Percentiles rank a stretch among this genome's conserved stretches.
These are phyloP conservation scores for Stemphylium vesicarium DNA, from an alignment of 2,329 filamentous ascomycete genomes.

Conservation along the genomic window DNA sequence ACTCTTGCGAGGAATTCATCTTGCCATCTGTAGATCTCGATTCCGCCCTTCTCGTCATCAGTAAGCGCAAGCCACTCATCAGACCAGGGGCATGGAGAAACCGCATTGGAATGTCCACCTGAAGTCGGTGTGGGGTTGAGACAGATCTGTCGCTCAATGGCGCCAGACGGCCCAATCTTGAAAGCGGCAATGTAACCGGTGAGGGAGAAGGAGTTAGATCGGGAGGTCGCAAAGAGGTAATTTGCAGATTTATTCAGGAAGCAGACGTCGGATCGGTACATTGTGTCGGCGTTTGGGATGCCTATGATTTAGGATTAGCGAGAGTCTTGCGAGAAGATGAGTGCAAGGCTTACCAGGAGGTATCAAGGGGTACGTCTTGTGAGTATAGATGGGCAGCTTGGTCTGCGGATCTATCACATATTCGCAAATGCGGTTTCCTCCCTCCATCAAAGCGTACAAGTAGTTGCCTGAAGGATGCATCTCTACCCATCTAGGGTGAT, in stretches of 20 bases:
- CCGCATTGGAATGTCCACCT: constrained; percentile 86
- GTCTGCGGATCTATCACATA: constrained; percentile 79
- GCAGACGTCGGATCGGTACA: constrained; percentile 88
- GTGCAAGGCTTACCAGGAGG: constrained; percentile 68
- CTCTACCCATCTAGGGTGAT: constrained; percentile 89
- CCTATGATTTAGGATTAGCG: constrained; percentile 23
- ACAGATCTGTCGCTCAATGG: constrained; percentile 78
- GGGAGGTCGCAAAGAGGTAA: constrained; percentile 85
- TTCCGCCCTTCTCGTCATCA: constrained; percentile 84
- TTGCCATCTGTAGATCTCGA: constrained; percentile 88
- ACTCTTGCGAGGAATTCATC: constrained; percentile 81
- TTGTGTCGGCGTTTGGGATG: constrained; percentile 58
- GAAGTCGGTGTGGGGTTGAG: constrained; percentile 85
- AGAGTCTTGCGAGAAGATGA: background rate
- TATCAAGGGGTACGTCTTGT: constrained; percentile 77
- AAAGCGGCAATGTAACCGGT: constrained; percentile 87
- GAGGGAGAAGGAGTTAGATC: constrained; percentile 75
- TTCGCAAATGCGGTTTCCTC: constrained; percentile 81
- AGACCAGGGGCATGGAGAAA: constrained; percentile 81
- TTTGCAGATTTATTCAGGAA: constrained; percentile 70
- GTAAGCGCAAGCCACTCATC: constrained; percentile 92
- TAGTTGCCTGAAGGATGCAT: constrained; percentile 79
- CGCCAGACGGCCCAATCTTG: constrained; percentile 70
- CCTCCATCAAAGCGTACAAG: constrained; percentile 87
- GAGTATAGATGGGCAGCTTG: constrained; percentile 78